Conservation (phyloP, 139 green algal genomes). For the Coelastrella sp. region DNA sequence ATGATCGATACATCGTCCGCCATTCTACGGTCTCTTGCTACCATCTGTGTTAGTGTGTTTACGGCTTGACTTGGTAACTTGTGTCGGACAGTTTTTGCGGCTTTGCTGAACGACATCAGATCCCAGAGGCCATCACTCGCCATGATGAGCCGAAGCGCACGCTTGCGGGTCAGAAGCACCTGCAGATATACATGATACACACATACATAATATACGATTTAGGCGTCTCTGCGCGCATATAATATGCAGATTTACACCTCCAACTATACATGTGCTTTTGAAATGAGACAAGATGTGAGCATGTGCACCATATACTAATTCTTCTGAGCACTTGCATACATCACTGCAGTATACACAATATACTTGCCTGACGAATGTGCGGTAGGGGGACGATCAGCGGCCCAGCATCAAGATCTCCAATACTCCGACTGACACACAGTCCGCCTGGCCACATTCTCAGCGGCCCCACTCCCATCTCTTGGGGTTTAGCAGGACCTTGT, state of each 20-base stretch:
- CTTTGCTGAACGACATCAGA: constrained; percentile 65
- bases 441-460: constrained; percentile 93
- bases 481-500: constrained; percentile 64
- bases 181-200: constrained; percentile 15
- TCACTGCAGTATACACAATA: no score
- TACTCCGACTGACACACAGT: constrained; percentile 80
- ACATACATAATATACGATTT: neutral
- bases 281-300: neutral
- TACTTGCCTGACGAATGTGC: constrained; percentile 84
- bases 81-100: constrained; percentile 49
- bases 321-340: neutral
- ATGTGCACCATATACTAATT: neutral
- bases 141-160: constrained; percentile 73
- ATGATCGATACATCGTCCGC: constrained; percentile 89
- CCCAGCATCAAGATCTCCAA: constrained; percentile 93
- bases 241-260: no score
- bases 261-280: no score
- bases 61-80: constrained; percentile 54
- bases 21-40: constrained; percentile 58
- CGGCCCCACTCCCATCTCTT: constrained; percentile 83
- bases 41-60: constrained; percentile 21
- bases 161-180: constrained; percentile 53
- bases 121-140: constrained; percentile 94
- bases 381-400: constrained; percentile 82
- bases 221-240: no score